phyloP scores from a whole-genome alignment of 2,329 filamentous ascomycete genomes.

The Cryphonectria japonica region DNA sequence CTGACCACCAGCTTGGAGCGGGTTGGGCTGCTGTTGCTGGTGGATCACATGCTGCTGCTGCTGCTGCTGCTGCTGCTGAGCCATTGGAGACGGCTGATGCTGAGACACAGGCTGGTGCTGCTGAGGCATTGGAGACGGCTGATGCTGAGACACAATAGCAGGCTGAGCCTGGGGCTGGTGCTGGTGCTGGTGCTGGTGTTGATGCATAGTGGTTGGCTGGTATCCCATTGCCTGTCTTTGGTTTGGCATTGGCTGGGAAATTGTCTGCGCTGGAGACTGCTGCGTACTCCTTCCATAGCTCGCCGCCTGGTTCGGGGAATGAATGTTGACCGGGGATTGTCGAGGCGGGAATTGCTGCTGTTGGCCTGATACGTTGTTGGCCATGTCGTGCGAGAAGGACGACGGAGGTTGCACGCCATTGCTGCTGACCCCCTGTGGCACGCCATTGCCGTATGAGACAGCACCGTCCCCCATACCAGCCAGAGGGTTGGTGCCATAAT shows the following conservation, averaged over 20 bases:
- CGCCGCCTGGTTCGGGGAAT: conserved; percentile 12
- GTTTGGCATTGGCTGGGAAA: conserved; percentile 22
- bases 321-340: conserved; percentile 5
- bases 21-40: conserved; percentile 11
- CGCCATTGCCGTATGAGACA: conserved; percentile 12
- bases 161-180: background rate
- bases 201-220: conserved; percentile 32
- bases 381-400: conserved; percentile 21
- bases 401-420: conserved; percentile 14
- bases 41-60: conserved; percentile 17
- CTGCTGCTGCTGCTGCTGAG: conserved; percentile 32
- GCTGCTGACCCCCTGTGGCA: conserved; percentile 19
- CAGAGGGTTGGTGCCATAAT: conserved; percentile 21
- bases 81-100: conserved; percentile 31
- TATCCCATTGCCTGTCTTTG: conserved; percentile 27
- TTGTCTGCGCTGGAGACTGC: conserved; percentile 25
- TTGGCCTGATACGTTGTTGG: conserved; percentile 16
- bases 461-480: conserved; percentile 7
- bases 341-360: conserved; percentile 24
- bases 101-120: conserved; percentile 22
- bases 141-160: conserved; percentile 32
- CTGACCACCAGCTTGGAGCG: conserved; percentile 10
- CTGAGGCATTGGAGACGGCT: conserved; percentile 28
- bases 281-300: conserved; percentile 23
- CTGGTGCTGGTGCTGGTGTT: conserved; percentile 25